Conservation (phyloP, 371 early-diverging fungal genomes). For the Actinomortierella ambigua region DNA sequence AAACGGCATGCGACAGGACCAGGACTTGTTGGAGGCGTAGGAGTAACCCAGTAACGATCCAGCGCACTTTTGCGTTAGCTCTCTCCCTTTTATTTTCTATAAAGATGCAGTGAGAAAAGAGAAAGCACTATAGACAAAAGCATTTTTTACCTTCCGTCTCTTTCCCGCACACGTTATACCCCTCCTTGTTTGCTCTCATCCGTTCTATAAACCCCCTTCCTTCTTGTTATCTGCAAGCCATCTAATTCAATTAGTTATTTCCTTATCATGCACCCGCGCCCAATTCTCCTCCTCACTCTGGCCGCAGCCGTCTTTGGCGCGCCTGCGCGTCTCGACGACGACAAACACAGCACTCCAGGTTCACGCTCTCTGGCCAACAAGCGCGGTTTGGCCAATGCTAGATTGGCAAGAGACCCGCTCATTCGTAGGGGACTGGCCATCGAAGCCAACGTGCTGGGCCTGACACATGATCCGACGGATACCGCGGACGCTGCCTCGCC, state of each 20-base stretch:
- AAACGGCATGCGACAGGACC: too few relatives aligned
- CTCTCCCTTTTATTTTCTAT: background rate
- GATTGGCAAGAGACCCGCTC: background rate
- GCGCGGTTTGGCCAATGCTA: background rate
- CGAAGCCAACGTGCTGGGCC: background rate
- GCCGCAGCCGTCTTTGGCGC: constrained; percentile 30
- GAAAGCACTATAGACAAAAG: background rate
- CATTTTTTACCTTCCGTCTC: background rate
- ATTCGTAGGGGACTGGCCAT: background rate
- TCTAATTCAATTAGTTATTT: background rate
- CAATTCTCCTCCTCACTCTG: constrained; percentile 20
- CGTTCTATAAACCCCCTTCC: background rate
- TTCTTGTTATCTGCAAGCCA: background rate
- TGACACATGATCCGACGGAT: background rate
- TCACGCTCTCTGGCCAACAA: too few relatives aligned
- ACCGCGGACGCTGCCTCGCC: background rate
- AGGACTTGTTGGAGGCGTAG: too few relatives aligned
- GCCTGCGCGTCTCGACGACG: constrained; percentile 4
- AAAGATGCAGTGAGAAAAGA: background rate
- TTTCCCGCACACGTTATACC: too few relatives aligned
- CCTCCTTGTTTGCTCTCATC: too few relatives aligned
- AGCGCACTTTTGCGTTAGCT: too few relatives aligned
- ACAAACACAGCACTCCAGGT: too few relatives aligned
- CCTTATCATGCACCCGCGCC: constrained; percentile 12
- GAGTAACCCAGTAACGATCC: too few relatives aligned